Base-by-base conservation (phyloP, 495 filamentous ascomycete genomes). In the Xylaria palmicola region DNA sequence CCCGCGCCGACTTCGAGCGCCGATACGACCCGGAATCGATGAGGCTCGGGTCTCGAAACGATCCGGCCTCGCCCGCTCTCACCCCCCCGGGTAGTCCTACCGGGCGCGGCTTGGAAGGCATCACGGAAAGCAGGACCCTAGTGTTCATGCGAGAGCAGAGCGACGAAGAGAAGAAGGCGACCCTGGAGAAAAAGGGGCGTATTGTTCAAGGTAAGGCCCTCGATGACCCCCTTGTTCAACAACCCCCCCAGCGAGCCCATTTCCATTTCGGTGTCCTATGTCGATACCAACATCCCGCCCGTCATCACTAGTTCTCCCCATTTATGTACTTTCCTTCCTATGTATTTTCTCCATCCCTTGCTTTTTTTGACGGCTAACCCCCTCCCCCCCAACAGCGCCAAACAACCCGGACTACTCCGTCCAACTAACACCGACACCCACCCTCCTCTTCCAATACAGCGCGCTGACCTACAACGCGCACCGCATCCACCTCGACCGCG, bases 391-490 rank as follows among this genome's bases (percentile, higher is more conserved):
- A 9, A 45, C 41, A 76, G 72, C 61, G 19, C 59, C 62, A 12
- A 53, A 55, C 19, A 1, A 71, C 9, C 81, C 88, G 3, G 77
- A 83, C n/a, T 86, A 87, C 64, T 81, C 77, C 17, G 82, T 88
- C 68, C 75, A 72, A 1, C 75, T 95, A 15, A 76, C 67, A 0
- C 90, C 90, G 0, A 86, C 85, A 15, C 74, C 81, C 4, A 75
- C 81, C 22, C 78, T 96, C 0, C 82, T 96, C 29, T 93, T 92
- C 74, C 85, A 90, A n/a, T 96, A 89, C 75, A 90, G 86, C 29
- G 90, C 90, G 0, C 81, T 96, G 17, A 91, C 88, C 5, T 91
- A 89, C 81, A 96, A 96, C 71, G 89, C 90, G 6, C 92, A 96
- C 68, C 75, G 80, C 6, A 95, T 96, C 58, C 92, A 96, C 66